phyloP scores from a whole-genome alignment of 2,329 filamentous ascomycete species.

The Aureobasidium leucospermi region DNA sequence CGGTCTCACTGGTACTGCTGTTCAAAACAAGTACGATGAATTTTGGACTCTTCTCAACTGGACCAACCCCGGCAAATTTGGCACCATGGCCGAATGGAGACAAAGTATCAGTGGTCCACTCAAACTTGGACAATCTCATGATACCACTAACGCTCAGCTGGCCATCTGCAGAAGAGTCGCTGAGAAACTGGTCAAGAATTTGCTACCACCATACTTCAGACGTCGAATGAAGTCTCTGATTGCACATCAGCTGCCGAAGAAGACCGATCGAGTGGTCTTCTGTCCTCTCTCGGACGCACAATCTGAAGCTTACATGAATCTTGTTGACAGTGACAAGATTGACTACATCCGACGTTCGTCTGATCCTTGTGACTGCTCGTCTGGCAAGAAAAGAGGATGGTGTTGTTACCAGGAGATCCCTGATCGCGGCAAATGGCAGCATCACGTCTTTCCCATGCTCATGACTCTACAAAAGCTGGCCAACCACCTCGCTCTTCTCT shows the following conservation, averaged over 20 bases:
- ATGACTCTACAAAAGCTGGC: constrained; percentile 76
- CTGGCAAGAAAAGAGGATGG: constrained; percentile 66
- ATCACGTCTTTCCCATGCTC: constrained; percentile 78
- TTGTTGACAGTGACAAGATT: constrained; percentile 66
- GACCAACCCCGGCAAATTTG: constrained; percentile 75
- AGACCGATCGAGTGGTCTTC: constrained; percentile 90
- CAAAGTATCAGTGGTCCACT: constrained; percentile 70
- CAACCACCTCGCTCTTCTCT: constrained; percentile 84
- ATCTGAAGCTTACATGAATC: constrained; percentile 71
- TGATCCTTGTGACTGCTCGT: constrained; percentile 63
- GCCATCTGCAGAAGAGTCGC: constrained; percentile 75
- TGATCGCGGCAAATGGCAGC: constrained; percentile 61
- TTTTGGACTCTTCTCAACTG: constrained; percentile 94
- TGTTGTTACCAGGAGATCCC: constrained; percentile 63
- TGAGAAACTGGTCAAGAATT: constrained; percentile 73
- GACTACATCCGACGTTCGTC: constrained; percentile 60
- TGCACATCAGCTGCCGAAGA: constrained; percentile 85
- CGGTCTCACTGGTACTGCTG: constrained; percentile 88
- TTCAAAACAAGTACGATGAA: constrained; percentile 97
- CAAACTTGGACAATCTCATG: constrained; percentile 83
- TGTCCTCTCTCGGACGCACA: constrained; percentile 83
- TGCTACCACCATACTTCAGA: constrained; percentile 83
- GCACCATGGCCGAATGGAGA: constrained; percentile 68
- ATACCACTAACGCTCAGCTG: constrained; percentile 77
- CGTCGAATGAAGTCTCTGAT: constrained; percentile 90